phyloP scores from a whole-genome alignment of 2,329 filamentous ascomycete species.

The Cladosporium sp. region DNA sequence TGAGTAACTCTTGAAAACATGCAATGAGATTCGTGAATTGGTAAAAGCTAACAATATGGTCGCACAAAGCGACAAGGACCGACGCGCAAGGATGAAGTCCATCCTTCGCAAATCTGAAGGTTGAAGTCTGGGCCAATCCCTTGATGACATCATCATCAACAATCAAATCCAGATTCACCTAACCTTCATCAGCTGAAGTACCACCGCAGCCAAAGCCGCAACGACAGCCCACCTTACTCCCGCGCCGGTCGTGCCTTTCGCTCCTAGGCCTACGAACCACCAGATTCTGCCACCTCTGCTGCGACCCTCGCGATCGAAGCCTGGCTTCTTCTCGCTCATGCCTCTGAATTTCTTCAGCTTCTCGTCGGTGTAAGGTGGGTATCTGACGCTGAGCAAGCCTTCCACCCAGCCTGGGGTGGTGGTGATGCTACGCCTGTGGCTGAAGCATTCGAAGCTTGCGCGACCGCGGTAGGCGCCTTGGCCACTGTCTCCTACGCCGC shows the following conservation, averaged over 20 bases:
- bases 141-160: conserved; percentile 4
- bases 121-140: neutral
- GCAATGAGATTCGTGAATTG: neutral
- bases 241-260: conserved; percentile 30
- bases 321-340: conserved; percentile 55
- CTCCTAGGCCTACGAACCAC: conserved; percentile 35
- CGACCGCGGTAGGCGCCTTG: conserved; percentile 75
- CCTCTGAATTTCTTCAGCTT: conserved; percentile 55
- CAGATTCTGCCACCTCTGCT: conserved; percentile 32
- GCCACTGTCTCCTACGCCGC: conserved; percentile 78
- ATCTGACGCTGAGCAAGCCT: conserved; percentile 64
- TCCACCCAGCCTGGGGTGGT: conserved; percentile 69
- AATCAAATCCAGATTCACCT: neutral
- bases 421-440: conserved; percentile 61
- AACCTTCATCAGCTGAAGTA: conserved; percentile 18
- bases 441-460: conserved; percentile 69
- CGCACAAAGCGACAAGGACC: neutral
- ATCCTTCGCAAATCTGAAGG: neutral
- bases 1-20: neutral
- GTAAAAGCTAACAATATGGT: neutral
- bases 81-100: neutral
- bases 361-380: conserved; percentile 58
- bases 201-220: conserved; percentile 26
- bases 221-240: conserved; percentile 32
- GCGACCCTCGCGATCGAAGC: conserved; percentile 61